Evolutionary conservation across 2,329 filamentous ascomycete species (phyloP).

Genomic region (Neonectria sp.): DNA sequence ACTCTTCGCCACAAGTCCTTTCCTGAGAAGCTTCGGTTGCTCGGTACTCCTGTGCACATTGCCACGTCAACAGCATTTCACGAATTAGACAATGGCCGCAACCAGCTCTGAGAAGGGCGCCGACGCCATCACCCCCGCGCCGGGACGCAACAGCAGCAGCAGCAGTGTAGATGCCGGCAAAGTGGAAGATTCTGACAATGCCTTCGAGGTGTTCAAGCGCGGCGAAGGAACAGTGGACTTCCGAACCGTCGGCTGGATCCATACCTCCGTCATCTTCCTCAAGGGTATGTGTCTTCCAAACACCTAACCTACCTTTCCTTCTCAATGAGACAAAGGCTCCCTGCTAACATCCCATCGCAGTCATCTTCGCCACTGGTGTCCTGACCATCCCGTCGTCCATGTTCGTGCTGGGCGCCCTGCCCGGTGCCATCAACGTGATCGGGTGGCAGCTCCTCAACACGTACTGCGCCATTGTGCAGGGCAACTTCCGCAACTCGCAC

Average conservation of each 20-base stretch:
- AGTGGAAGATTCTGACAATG: conserved; percentile 43
- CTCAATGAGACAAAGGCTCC: neutral
- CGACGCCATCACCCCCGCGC: conserved; percentile 29
- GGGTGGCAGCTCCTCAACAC: conserved; percentile 59
- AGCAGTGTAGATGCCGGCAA: conserved; percentile 40
- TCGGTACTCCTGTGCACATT: neutral
- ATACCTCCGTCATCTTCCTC: conserved; percentile 63
- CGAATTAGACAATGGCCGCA: conserved; percentile 21
- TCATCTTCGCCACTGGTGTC: conserved; percentile 61
- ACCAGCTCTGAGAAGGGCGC: conserved; percentile 19
- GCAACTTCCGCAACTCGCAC: conserved; percentile 57
- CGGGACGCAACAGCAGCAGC: conserved; percentile 23
- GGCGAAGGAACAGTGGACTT: conserved; percentile 61
- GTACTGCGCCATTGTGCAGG: conserved; percentile 57
- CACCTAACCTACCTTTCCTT: no score
- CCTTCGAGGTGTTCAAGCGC: conserved; percentile 62
- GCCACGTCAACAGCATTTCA: neutral
- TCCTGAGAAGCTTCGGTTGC: neutral
- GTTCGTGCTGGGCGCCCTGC: conserved; percentile 59
- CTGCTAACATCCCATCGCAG: conserved; percentile 35
- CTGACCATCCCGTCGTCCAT: conserved; percentile 60
- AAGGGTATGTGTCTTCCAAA: conserved; percentile 49
- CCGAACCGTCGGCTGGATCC: conserved; percentile 63
- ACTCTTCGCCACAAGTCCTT: neutral
- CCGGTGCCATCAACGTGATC: conserved; percentile 59